Evolutionary conservation across 108 stramenopile species (phyloP), one percentile per base, ranked within the genome.

Genomic region (Cyclotella distinguenda): DNA sequence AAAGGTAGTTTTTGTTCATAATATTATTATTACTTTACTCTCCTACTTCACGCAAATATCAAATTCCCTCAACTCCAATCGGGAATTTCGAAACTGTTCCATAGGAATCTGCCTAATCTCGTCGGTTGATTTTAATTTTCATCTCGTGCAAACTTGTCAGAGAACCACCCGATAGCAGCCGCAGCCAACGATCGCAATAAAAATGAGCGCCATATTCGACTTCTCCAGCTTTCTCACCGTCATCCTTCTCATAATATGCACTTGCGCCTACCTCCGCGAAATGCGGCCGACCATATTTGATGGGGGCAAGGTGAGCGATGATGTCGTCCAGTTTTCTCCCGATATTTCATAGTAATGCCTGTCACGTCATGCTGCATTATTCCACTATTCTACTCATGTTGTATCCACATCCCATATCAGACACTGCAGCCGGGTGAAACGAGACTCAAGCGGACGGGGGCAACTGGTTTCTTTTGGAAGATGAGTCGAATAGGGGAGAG

Each of bases 221-320:
- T 96, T 98, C 69, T 80, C 89, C 11, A 92, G 89, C 67, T 82
- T 97, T n/a, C 64, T 98, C 33, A 95, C 94, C 46, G 90, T 96
- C 19, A 31, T 97, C 12, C 66, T 97, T 23, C 81, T 98, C 38
- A 52, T 96, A 56, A 96, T 98, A 55, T 96, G 95, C 75, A 93
- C 95, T 9, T 94, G 92, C 55, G 85, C 96, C 4, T 98, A 94
- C 70, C 65, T 97, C n/a, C 83, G 95, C 44, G 91, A 91, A 52
- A 75, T 91, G 59, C 62, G 95, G 35, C 86, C 93, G 25, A 75
- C 82, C 6, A 94, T 97, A 26, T 95, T 94, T 67, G 94, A 96
- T 64, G 73, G 78, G 38, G 74, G 74, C 31, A 62, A 80, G 75
- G 80, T 81, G 39, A 73, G 77, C 4, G n/a, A 16, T 32, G 23